Conservation (phyloP, 2,329 filamentous ascomycete genomes). For the Trichophyton schoenleinii region DNA sequence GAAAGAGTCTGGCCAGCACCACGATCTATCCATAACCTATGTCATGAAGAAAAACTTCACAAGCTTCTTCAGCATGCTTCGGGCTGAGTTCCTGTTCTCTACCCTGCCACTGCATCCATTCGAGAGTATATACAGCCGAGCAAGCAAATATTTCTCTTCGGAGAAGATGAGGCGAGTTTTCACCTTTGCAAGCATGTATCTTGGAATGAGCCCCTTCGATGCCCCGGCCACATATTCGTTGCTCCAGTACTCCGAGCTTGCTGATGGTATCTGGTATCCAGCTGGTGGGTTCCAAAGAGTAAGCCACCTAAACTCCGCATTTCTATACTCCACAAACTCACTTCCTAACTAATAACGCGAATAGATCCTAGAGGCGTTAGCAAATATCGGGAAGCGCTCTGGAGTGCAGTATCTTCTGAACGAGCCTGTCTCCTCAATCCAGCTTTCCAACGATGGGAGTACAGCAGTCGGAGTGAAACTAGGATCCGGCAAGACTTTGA, state of each 20-base stretch:
- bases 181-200: background rate
- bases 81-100: background rate
- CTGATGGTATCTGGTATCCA: background rate
- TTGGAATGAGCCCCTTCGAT: background rate
- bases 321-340: background rate
- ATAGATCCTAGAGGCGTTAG: background rate
- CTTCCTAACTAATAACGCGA: background rate
- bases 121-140: background rate
- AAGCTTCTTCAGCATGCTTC: background rate
- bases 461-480: background rate
- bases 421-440: background rate
- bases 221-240: background rate
- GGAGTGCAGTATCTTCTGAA: background rate
- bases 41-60: background rate
- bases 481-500: background rate
- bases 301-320: background rate
- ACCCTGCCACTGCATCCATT: background rate
- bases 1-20: background rate
- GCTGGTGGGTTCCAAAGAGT: background rate
- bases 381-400: background rate
- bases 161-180: background rate
- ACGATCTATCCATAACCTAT: background rate
- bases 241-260: background rate
- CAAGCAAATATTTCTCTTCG: background rate
- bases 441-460: background rate